Evolutionary conservation across 257 asterid species (phyloP), one percentile per base, ranked within the genome.

Genomic region (Nicotiana otophora): DNA sequence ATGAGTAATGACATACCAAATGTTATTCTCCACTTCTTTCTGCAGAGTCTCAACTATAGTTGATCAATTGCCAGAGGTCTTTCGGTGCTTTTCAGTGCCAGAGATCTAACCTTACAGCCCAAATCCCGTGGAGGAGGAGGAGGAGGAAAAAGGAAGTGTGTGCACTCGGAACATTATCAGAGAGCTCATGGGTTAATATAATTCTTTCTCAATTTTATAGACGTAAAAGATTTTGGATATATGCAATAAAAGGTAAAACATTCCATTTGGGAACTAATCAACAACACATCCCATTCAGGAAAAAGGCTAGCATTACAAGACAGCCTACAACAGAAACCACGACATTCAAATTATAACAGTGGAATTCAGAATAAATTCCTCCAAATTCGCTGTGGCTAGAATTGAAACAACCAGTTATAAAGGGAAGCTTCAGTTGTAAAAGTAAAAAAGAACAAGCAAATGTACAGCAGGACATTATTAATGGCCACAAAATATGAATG

Each of bases 401-500:
- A 70, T 6, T 70, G 78, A 42, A 42, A 42, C 78, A 42, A 42
- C n/a, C 58, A 42, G 33, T 70, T 70, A 20, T 11, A n/a, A 70
- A 42, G 14, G 58, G 78, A 39, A 70, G 58, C 58, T 10, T 70
- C 58, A 70, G 58, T 42, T 20, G 31, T 70, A 20, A 42, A 11
- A 42, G 55, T 19, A 53, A 70, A 69, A 4, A 69, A 42, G 19
- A 11, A 11, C 34, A 70, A 70, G 57, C 12, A 70, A 72, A 46
- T 72, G 15, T 23, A 72, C 61, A 48, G 39, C 23, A 14, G 20
- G 80, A 48, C 26, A 36, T 23, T 57, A 23, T 26, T 48, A 48
- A 74, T 42, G 61, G 79, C 79, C 79, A 72, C 79, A 48, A 72
- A 46, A 12, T 72, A 72, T 15, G 79, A 72, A 72, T 31, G 48